Percentiles rank a stretch among this genome's conserved stretches.
These are phyloP conservation scores for Saitoella complicata DNA, from an alignment of 805 yeast species.

Conservation along the genomic window DNA sequence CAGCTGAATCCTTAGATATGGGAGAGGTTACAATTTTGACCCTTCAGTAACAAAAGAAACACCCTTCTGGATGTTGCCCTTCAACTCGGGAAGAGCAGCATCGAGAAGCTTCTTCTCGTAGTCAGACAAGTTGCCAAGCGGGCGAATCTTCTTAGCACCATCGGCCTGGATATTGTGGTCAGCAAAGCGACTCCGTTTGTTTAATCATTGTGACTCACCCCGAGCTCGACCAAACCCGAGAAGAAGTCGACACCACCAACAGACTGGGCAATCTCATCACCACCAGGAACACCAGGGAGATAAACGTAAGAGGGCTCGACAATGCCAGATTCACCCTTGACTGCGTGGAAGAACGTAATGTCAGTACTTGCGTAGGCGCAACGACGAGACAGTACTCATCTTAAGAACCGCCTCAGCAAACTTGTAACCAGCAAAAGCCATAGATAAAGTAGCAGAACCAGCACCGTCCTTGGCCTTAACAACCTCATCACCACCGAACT, in stretches of 20 bases:
- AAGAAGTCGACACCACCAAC: conserved; percentile 87
- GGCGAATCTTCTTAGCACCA: conserved; percentile 52
- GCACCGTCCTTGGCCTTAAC: conserved; percentile 88
- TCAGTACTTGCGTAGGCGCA: conserved; percentile 3
- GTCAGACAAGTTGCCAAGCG: conserved; percentile 50
- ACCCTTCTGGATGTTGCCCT: conserved; percentile 89
- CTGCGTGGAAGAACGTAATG: conserved; percentile 8
- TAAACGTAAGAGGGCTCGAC: conserved; percentile 13
- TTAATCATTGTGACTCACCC: conserved; percentile 27
- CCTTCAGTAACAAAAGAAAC: conserved; percentile 47
- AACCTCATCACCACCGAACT: conserved; percentile 93
- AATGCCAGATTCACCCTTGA: conserved; percentile 7
- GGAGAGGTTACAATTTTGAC: conserved; percentile 18
- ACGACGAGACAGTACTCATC: conserved; percentile 1
- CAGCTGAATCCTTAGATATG: no score
- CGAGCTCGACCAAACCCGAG: conserved; percentile 86
- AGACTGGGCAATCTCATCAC: conserved; percentile 33
- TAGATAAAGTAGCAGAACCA: conserved; percentile 83
- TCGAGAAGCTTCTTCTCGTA: conserved; percentile 76
- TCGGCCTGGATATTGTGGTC: conserved; percentile 23
- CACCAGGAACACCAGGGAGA: conserved; percentile 32
- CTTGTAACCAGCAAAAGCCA: conserved; percentile 66
- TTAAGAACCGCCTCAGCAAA: not conserved
- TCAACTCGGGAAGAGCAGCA: conserved; percentile 74
- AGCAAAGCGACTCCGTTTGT: not conserved